A percentile compares a stretch with the other conserved stretches of the same genome.
Evolutionary conservation across 805 yeast species (phyloP).

Genomic region (Candida xiaguanensis): DNA sequence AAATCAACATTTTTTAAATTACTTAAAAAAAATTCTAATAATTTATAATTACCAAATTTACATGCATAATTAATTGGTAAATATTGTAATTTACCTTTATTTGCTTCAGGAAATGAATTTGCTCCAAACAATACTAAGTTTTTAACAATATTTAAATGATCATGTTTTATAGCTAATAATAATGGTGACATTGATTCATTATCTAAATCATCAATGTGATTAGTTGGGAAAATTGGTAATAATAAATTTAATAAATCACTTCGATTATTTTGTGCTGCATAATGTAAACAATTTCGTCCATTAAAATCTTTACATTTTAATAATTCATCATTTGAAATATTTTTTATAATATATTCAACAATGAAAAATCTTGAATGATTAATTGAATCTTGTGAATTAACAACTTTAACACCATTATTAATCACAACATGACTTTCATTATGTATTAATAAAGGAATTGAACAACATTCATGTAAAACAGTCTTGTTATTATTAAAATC

Average conservation of each 20-base stretch:
- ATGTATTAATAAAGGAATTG: constrained; percentile 31
- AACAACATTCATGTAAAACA: constrained; percentile 67
- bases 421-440: constrained; percentile 33
- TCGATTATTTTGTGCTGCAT: constrained; percentile 63
- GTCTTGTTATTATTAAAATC: constrained; percentile 52
- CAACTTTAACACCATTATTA: constrained; percentile 41
- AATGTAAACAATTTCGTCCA: constrained; percentile 83
- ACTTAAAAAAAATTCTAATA: constrained; percentile 60
- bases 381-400: constrained; percentile 34
- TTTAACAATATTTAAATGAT: constrained; percentile 45
- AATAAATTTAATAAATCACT: constrained; percentile 42
- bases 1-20: constrained; percentile 21
- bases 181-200: constrained; percentile 81
- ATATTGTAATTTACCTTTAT: constrained; percentile 56
- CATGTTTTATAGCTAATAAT: constrained; percentile 69
- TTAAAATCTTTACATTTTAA: constrained; percentile 51
- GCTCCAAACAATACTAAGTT: constrained; percentile 32
- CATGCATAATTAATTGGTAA: constrained; percentile 85
- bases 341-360: constrained; percentile 29
- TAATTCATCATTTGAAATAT: constrained; percentile 16
- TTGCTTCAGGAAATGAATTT: constrained; percentile 42
- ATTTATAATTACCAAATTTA: constrained; percentile 70
- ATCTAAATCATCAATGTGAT: constrained; percentile 51
- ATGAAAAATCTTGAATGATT: constrained; percentile 37
- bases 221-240: constrained; percentile 33